A percentile compares a stretch with the other conserved stretches of the same genome.
Evolutionary conservation across 257 asterid genomes (phyloP).

Genomic region (Anisodus acutangulus): DNA sequence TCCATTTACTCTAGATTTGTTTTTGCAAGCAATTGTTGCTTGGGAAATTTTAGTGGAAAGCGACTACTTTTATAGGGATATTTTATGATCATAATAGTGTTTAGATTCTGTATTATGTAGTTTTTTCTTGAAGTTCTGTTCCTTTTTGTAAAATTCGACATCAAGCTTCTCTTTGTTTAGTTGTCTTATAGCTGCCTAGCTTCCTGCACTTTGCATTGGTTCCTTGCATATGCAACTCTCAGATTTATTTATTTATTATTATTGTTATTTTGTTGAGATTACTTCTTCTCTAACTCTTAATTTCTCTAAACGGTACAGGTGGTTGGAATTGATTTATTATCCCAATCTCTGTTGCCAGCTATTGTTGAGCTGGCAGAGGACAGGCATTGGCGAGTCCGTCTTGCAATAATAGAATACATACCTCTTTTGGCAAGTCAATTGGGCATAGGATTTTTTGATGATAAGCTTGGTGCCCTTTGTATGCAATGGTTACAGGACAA

Average conservation of each 20-base stretch:
- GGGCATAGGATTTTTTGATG: constrained; percentile 83
- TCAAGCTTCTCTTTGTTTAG: not conserved
- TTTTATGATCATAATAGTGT: constrained; percentile 16
- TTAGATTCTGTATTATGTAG: not conserved
- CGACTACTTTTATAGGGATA: not conserved
- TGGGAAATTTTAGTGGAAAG: not conserved
- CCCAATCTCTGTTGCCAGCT: constrained; percentile 82
- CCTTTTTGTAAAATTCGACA: not conserved
- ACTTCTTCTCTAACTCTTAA: not conserved
- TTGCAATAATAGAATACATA: constrained; percentile 81
- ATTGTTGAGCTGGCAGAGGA: constrained; percentile 91
- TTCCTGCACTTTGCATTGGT: not conserved
- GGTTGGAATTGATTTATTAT: constrained; percentile 75
- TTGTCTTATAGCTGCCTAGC: not conserved
- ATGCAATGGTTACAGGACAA: constrained; percentile 92
- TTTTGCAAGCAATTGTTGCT: not conserved
- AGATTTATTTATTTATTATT: not conserved
- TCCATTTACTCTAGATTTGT: constrained; percentile 4
- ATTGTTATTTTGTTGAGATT: not conserved
- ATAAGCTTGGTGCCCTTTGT: constrained; percentile 86
- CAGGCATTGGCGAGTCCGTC: constrained; percentile 90
- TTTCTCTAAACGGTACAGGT: constrained; percentile 49
- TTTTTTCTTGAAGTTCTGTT: not conserved
- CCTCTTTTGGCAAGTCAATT: constrained; percentile 82
- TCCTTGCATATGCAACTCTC: not conserved